Evolutionary conservation across 1,139 yeast genomes (phyloP), one percentile per base, ranked within the genome.

Genomic region (Geotrichum armillariae): DNA sequence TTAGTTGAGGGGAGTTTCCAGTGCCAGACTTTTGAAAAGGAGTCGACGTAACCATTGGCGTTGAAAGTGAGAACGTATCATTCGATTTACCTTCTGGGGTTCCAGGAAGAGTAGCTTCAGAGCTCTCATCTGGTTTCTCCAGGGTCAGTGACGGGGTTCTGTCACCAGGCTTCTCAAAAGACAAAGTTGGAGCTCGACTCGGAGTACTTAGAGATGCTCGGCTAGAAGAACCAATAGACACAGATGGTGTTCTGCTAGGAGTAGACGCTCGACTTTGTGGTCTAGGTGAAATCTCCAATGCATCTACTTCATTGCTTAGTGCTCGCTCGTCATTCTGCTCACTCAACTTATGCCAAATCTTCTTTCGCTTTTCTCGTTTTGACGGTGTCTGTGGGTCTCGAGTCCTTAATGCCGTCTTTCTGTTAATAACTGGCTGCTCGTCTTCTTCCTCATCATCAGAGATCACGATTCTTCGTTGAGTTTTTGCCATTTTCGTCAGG

Each of bases 11-110:
- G 4, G 16, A 25, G 14, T 16, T 21, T 21, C 14, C 18, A 11
- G 12, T n/a, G 41, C 4, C 20, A 39, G 12, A 18, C 14, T 8
- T 14, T 16, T 31, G 43, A 8, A 29, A 34, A 18, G 43, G 43
- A 7, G 43, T 40, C 6, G 43, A 40, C 4, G 43, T 40, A 11
- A 40, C 43, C 36, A 40, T 29, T 12, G 43, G 43, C 9, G 43
- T 7, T 8, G 43, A 27, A 1, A 29, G 34, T 4, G 35, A 12
- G 20, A 29, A 29, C 4, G 35, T 40, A 4, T 40, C 43, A 23
- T 40, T 29, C 17, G 9, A 14, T 27, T 37, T 37, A n/a, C 31
- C 27, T 8, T n/a, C 17, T 21, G 41, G 41, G 11, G 41, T 37
- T 11, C 29, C 29, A 25, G 29, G 29, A 25, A 25, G 29, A 7